phyloP scores from a whole-genome alignment of 2,329 filamentous ascomycete species.

The Aureobasidium lini region DNA sequence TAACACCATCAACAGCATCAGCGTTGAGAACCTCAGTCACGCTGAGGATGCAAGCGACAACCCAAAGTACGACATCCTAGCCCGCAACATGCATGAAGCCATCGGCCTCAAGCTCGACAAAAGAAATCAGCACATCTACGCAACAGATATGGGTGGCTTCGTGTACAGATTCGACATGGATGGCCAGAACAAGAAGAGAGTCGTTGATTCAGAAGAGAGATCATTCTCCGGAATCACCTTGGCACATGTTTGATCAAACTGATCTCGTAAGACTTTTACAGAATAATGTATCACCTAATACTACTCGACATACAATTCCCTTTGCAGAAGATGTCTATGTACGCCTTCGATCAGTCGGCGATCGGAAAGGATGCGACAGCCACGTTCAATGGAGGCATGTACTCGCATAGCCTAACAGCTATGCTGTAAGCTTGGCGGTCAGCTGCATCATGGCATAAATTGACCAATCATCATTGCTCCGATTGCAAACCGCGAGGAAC shows the following conservation, averaged over 20 bases:
- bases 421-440: too few species aligned
- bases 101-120: slow-evolving; percentile 40
- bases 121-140: slow-evolving; percentile 30
- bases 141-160: slow-evolving; percentile 34
- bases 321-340: neutral
- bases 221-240: neutral
- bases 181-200: slow-evolving; percentile 8
- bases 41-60: neutral
- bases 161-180: slow-evolving; percentile 8
- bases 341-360: slow-evolving; percentile 41
- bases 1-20: slow-evolving; percentile 43
- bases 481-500: too few species aligned
- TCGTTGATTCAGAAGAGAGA: neutral
- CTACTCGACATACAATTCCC: neutral
- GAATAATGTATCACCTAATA: too few species aligned
- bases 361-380: slow-evolving; percentile 84
- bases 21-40: neutral
- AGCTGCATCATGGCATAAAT: too few species aligned
- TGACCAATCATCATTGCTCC: neutral
- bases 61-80: slow-evolving; percentile 17
- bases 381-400: slow-evolving; percentile 87
- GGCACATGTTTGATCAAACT: neutral
- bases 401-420: slow-evolving; percentile 83
- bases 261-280: too few species aligned
- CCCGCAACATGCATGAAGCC: slow-evolving; percentile 37